Conservation (phyloP, 306 rosid species). For the Cucurbita argyrosperma region DNA sequence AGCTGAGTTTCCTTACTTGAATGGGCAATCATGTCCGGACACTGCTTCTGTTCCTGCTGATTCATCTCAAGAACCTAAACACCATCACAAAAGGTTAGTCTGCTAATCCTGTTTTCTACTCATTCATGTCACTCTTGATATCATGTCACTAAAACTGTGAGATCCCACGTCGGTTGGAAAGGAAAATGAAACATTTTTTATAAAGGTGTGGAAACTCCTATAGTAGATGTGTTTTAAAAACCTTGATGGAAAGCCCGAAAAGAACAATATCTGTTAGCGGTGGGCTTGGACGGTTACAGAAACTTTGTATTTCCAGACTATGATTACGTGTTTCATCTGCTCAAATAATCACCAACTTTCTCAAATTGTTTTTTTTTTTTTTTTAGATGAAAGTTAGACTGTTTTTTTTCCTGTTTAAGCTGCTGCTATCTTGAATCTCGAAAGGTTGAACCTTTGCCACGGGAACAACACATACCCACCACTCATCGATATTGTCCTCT, state of each 20-base stretch:
- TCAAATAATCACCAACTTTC: not conserved
- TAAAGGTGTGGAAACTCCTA: no score
- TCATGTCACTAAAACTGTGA: not conserved
- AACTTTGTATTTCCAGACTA: not conserved
- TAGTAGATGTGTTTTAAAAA: no score
- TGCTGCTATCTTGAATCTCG: not conserved
- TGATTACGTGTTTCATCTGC: not conserved
- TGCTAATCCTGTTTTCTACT: not conserved
- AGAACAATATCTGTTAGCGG: no score
- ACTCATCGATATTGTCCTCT: no score
- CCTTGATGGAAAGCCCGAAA: no score
- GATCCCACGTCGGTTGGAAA: no score
- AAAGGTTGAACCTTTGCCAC: not conserved
- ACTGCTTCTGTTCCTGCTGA: constrained; percentile 20
- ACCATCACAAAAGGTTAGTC: constrained; percentile 52
- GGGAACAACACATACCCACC: no score
- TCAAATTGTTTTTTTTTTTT: not conserved
- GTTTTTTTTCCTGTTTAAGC: not conserved
- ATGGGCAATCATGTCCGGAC: constrained; percentile 26
- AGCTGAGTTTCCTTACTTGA: constrained; percentile 26
- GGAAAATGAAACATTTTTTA: no score
- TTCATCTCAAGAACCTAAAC: constrained; percentile 28
- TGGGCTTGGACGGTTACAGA: not conserved
- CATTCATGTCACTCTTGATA: not conserved
- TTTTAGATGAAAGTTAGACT: not conserved